A percentile compares a stretch with the other conserved stretches of the same genome.
Conservation (phyloP, 2,329 filamentous ascomycete species). For the Arthrobotrys sphaeroides region DNA sequence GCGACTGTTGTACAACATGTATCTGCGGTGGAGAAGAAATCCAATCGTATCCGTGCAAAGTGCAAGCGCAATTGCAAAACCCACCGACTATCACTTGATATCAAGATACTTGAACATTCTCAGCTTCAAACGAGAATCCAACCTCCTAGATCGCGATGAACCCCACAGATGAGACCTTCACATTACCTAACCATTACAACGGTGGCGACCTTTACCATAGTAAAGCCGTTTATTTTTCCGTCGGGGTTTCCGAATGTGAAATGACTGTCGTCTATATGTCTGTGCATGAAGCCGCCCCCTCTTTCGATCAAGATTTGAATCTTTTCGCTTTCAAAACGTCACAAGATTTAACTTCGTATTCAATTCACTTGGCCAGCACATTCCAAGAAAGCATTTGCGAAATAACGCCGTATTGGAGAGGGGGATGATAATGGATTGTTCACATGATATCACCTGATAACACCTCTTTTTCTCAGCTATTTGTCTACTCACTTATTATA, state of each 20-base stretch:
- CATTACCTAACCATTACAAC: slow-evolving; percentile 15
- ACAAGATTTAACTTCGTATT: not conserved
- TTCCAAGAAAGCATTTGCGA: not conserved
- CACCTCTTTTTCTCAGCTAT: not conserved
- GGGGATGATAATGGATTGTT: not conserved
- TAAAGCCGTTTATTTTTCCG: not conserved
- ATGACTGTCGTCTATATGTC: not conserved
- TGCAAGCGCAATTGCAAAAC: too few species aligned
- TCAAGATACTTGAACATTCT: slow-evolving; percentile 2
- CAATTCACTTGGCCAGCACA: not conserved
- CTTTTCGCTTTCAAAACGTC: too few species aligned
- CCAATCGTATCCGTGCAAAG: not conserved
- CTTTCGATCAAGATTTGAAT: not conserved
- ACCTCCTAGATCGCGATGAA: not conserved
- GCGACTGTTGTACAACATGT: not conserved
- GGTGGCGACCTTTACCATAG: not conserved
- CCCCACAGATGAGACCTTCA: not conserved
- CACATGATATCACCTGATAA: slow-evolving; percentile 12
- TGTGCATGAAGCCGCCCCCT: not conserved
- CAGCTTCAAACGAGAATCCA: not conserved
- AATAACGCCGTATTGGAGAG: too few species aligned
- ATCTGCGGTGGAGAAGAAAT: not conserved
- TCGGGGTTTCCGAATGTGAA: slow-evolving; percentile 3
- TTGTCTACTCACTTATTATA: not conserved
- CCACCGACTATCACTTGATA: slow-evolving; percentile 20